Base-by-base conservation (phyloP, 2,329 filamentous ascomycete species). In the Xylariaceae sp. region DNA sequence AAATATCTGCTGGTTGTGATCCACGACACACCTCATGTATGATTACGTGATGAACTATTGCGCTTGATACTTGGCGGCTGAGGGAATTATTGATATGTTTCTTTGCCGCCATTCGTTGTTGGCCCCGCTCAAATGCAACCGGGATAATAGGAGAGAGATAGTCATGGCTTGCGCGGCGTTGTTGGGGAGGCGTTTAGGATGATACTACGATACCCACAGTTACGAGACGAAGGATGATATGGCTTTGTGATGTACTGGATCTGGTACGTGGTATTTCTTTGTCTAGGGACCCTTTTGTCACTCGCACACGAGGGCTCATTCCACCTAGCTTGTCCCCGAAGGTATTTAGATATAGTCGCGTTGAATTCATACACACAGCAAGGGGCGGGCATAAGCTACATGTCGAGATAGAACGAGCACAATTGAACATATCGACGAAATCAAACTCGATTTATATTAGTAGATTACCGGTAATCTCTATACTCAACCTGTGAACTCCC, bases 1-100 rank as follows among this genome's bases (percentile, higher is more conserved):
- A 92, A 90, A 68, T 96, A 90, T 73, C 78, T 95, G 45, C 80
- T 93, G 40, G 85, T 93, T 52, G 88, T 92, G 40, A 83, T 93
- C 53, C 90, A 93, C 74, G 90, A 93, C 70, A 91, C 89, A n/a
- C 87, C 89, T 40, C 82, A 85, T 7, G 86, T 85, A 67, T 89
- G 74, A 75, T 52, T 14, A 26, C 32, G 44, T 40, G 26, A 20
- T 43, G 46, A 14, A 32, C 20, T n/a, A 50, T 52, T 48, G 14
- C 32, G 14, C 7, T 7, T 41, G 20, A 55, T 44, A 47, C 29
- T 40, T 50, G 32, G 37, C 42, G 32, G 53, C 29, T 46, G 37
- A n/a, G 26, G 40, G 29, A 14, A 21, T 40, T 40, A 21, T 40
- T 48, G 20, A 48, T 43, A 51, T 21, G 40, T 50, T 19, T 18